Evolutionary conservation across 768 basidiomycete genomes (phyloP), one percentile per base, ranked within the genome.

Genomic region (Psilocybe sp.): DNA sequence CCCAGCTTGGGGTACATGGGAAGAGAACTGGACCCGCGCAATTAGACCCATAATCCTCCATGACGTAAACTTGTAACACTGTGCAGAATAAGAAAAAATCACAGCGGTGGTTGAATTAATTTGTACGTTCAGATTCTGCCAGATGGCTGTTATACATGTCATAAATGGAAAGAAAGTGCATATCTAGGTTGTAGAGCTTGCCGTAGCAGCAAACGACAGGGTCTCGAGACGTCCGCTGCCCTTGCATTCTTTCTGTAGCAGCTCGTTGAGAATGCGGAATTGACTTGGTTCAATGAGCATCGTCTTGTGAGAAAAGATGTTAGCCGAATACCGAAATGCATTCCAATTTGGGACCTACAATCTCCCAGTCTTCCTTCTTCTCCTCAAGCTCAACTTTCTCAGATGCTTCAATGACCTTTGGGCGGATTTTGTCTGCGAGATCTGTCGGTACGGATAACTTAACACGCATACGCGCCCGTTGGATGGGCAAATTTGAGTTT

Each of bases 251-350:
- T 88, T 90, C 65, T 94, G 90, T 51, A 98, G 69, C 37, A 98
- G 68, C 52, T 98, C 96, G 59, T 87, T 90, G 56, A 99, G 79
- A 15, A 87, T 76, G 33, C 90, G 84, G 79, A 97, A 96, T 58
- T 90, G 86, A 37, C 89, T 82, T 4, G 97, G 96, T 64, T 98
- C 94, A 52, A 98, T 98, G 48, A 96, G 77, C 73, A 96, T 78
- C 41, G 87, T 81, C 96, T n/a, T 98, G 59, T 3, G 33, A 13
- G 18, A 47, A 44, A 13, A n/a, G 15, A 14, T 44, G 14, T 33
- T 31, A 16, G 5, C 4, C 16, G 9, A 3, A 4, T 19, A 13
- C 4, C 13, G 13, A n/a, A n/a, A n/a, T n/a, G 1, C n/a, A 19
- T 23, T 10, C 23, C 12, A 7, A 42, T 32, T 39, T 40, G 12